Base-by-base conservation (phyloP, 129 eudicot genomes). In the Flaveria brownii region DNA sequence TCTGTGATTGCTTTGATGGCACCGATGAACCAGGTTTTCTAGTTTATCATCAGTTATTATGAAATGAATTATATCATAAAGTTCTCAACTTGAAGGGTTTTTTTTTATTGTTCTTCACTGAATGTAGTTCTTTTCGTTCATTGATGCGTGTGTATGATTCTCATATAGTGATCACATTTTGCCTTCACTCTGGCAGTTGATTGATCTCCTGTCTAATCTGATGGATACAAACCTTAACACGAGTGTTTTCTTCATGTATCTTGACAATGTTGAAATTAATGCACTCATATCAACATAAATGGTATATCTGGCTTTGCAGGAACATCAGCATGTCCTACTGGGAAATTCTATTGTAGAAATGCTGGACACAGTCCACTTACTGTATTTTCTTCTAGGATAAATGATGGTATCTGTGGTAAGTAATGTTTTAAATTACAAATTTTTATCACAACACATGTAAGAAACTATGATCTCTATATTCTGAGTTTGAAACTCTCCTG, bases 351-450 rank as follows among this genome's bases (percentile, higher is more conserved):
- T 55, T 94, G 98, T 74, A 61, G 52, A 67, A 94, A 94, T 89
- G 87, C 88, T n/a, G 98, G 98, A 28, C 97, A 94, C 84, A 61
- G 71, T 82, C 90, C 98, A 2, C 75, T 87, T 22, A 17, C 51
- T 60, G 11, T 94, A 59, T 89, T 73, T 82, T 94, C 98, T 67
- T 94, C 98, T 33, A 83, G 97, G 83, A 90, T 94, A 57, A 94
- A 91, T 83, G 98, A 94, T 82, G 97, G 96, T 75, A 89, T 94
- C 1, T 94, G 98, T 62, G 98, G 98, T 94, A 84, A 85, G 84
- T 68, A 30, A 67, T 49, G 20, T 22, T 47, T 60, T 42, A 13
- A 70, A 18, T 57, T 49, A 61, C 4, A 11, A 47, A 52, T 14
- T 71, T 11, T 72, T 5, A 17, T 75, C 55, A 14, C 57, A 18